Evolutionary conservation across 2,329 filamentous ascomycete genomes (phyloP).

Genomic region (Corniculantispora saksenae): DNA sequence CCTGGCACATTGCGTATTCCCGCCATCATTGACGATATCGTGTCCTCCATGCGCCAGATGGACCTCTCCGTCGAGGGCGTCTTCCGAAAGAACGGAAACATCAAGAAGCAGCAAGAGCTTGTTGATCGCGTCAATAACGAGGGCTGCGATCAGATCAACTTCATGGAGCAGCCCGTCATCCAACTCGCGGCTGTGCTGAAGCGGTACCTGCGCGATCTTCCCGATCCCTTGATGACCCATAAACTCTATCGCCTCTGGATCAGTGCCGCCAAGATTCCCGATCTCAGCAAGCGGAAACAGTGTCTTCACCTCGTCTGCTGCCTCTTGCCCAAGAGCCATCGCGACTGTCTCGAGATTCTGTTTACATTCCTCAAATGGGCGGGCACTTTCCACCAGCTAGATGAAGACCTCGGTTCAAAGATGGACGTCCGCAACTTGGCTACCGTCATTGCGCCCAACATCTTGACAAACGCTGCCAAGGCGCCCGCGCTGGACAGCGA

Average conservation of each 20-base stretch:
- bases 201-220: conserved; percentile 90
- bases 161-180: conserved; percentile 86
- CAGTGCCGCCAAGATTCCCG: conserved; percentile 81
- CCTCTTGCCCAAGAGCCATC: conserved; percentile 85
- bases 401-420: conserved; percentile 95
- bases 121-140: conserved; percentile 84
- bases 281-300: conserved; percentile 78
- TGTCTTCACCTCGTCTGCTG: conserved; percentile 91
- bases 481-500: conserved; percentile 74
- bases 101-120: conserved; percentile 86
- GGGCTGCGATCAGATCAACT: conserved; percentile 80
- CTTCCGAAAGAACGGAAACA: conserved; percentile 98
- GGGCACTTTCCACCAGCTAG: conserved; percentile 93
- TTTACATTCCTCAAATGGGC: conserved; percentile 98
- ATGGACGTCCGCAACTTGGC: conserved; percentile 98
- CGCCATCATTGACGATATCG: conserved; percentile 90
- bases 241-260: conserved; percentile 93
- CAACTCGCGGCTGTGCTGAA: conserved; percentile 93
- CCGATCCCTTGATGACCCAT: conserved; percentile 90
- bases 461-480: conserved; percentile 73
- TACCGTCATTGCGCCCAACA: conserved; percentile 95
- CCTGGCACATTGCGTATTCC: conserved; percentile 88
- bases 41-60: conserved; percentile 96
- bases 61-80: conserved; percentile 98
- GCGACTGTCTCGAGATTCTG: conserved; percentile 91